A percentile compares a stretch with the other conserved stretches of the same genome.
Evolutionary conservation across 2,329 filamentous ascomycete genomes (phyloP).

Genomic region (Claviceps sp.): DNA sequence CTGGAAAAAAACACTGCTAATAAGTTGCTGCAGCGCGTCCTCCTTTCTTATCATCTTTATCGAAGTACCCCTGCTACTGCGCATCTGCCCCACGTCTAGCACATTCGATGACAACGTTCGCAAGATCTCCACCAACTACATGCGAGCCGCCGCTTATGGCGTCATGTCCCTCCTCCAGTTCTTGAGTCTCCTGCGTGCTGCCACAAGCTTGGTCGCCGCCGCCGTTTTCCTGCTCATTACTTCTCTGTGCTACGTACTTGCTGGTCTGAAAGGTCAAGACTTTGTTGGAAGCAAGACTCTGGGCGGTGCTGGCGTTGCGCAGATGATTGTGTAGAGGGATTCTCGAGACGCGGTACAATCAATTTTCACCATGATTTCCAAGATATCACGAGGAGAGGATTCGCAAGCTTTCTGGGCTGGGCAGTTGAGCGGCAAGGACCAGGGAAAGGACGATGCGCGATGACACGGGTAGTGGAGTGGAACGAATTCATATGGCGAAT

Average conservation of each 20-base stretch:
- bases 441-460: neutral
- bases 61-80: slow-evolving; percentile 85
- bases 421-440: neutral
- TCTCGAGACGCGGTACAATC: neutral
- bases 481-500: neutral
- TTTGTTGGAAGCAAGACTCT: slow-evolving; percentile 93
- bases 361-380: neutral
- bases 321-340: slow-evolving; percentile 77
- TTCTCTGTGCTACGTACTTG: slow-evolving; percentile 65
- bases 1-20: neutral
- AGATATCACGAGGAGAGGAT: neutral
- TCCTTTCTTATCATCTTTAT: slow-evolving; percentile 68
- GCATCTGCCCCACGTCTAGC: slow-evolving; percentile 90
- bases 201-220: slow-evolving; percentile 70
- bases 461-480: neutral
- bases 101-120: slow-evolving; percentile 84
- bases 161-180: slow-evolving; percentile 75
- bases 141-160: slow-evolving; percentile 78
- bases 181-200: slow-evolving; percentile 53
- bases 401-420: neutral
- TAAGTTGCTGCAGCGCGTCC: slow-evolving; percentile 39
- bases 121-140: slow-evolving; percentile 89
- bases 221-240: slow-evolving; percentile 71
- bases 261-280: slow-evolving; percentile 68
- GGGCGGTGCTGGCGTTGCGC: slow-evolving; percentile 82